Conservation (phyloP, 2,329 filamentous ascomycete genomes). For the Colletotrichum tamarilloi region DNA sequence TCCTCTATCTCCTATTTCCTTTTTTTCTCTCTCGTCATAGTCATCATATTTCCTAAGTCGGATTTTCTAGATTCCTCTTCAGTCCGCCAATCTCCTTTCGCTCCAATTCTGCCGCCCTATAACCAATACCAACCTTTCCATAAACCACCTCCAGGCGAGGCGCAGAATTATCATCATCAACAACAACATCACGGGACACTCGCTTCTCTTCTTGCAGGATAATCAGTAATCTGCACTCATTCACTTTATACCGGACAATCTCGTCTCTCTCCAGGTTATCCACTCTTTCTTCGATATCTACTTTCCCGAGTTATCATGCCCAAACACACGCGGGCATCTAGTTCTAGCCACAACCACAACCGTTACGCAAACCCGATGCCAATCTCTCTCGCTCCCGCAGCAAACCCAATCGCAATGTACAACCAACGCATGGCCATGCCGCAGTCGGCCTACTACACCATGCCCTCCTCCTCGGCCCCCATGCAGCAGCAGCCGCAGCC, state of each 20-base stretch:
- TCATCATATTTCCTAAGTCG: slow-evolving; percentile 32
- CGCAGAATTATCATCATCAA: neutral
- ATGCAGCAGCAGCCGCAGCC: slow-evolving; percentile 47
- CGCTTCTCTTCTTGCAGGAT: slow-evolving; percentile 19
- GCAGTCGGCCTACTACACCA: slow-evolving; percentile 51
- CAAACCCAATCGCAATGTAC: slow-evolving; percentile 53
- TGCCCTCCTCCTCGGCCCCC: slow-evolving; percentile 48
- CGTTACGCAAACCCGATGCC: slow-evolving; percentile 50
- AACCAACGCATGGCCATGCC: slow-evolving; percentile 53
- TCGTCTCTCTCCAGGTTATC: slow-evolving; percentile 32
- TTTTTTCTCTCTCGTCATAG: slow-evolving; percentile 26
- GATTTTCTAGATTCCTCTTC: slow-evolving; percentile 28
- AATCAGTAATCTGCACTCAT: slow-evolving; percentile 34
- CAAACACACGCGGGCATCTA: slow-evolving; percentile 56
- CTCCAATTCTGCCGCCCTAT: neutral
- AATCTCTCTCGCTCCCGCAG: slow-evolving; percentile 52
- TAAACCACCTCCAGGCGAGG: slow-evolving; percentile 36
- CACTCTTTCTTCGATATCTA: slow-evolving; percentile 31
- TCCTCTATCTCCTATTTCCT: slow-evolving; percentile 40
- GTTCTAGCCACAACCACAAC: slow-evolving; percentile 48
- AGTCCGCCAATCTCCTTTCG: slow-evolving; percentile 25
- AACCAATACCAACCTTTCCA: slow-evolving; percentile 1
- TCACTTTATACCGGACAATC: slow-evolving; percentile 31
- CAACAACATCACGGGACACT: slow-evolving; percentile 16
- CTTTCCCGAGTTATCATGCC: slow-evolving; percentile 52